phyloP scores from a whole-genome alignment of 164 flowering plant genomes.

The Vitis riparia region DNA sequence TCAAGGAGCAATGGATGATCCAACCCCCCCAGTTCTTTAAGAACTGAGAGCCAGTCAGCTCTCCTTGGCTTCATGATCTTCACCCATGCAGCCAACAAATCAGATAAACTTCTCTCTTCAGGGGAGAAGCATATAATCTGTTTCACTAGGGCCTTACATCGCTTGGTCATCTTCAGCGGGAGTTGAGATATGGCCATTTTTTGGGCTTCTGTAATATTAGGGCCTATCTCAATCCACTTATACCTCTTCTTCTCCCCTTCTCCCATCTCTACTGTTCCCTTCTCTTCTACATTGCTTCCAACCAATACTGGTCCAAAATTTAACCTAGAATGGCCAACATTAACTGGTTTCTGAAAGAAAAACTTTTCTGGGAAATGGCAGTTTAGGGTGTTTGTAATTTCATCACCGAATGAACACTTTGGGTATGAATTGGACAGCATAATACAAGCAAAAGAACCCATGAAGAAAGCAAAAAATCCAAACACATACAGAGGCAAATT shows the following conservation, averaged over 20 bases:
- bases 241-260: constrained; percentile 36
- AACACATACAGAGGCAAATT: no score
- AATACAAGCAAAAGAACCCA: constrained; percentile 13
- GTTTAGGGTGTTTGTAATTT: constrained; percentile 2
- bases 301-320: neutral
- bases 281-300: constrained; percentile 13
- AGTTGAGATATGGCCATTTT: constrained; percentile 51
- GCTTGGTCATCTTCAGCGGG: constrained; percentile 60
- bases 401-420: constrained; percentile 3
- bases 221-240: constrained; percentile 57
- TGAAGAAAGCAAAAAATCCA: neutral
- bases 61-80: constrained; percentile 77
- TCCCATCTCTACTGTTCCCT: constrained; percentile 1
- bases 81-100: constrained; percentile 69
- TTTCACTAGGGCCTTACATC: constrained; percentile 72
- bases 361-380: neutral
- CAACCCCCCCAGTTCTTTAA: constrained; percentile 55
- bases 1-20: constrained; percentile 59
- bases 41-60: constrained; percentile 85
- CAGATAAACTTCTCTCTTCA: constrained; percentile 32
- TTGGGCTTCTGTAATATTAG: constrained; percentile 49
- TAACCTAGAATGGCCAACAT: neutral
- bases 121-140: constrained; percentile 66
- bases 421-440: constrained; percentile 13
- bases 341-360: constrained; percentile 1